Conservation (phyloP, 169 alveolate species). For the Babesia ovata region DNA sequence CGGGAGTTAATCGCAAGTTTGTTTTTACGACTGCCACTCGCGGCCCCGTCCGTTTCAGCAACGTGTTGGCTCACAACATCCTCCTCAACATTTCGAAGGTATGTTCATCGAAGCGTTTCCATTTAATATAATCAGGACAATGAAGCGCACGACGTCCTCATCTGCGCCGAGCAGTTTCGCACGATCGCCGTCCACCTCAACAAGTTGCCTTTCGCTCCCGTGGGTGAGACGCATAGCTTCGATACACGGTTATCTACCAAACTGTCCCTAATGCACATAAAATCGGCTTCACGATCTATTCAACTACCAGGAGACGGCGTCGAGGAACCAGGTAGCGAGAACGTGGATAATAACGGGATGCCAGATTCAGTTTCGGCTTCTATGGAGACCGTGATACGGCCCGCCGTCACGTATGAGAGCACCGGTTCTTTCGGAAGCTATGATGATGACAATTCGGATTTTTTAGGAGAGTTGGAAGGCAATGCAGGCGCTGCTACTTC, state of each 20-base stretch:
- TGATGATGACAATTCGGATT: neutral
- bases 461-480: neutral
- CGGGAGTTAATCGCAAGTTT: constrained; percentile 58
- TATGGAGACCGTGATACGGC: neutral
- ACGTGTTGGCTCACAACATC: constrained; percentile 63
- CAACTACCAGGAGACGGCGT: neutral
- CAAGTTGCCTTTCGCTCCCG: constrained; percentile 2
- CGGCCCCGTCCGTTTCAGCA: constrained; percentile 73
- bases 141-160: constrained; percentile 38
- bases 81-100: constrained; percentile 69
- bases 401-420: neutral
- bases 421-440: constrained; percentile 4
- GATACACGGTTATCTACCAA: too few relatives aligned
- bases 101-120: neutral
- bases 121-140: constrained; percentile 14
- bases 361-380: too few relatives aligned
- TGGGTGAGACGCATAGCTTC: too few relatives aligned
- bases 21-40: constrained; percentile 63
- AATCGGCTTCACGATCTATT: neutral
- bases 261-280: neutral
- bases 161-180: constrained; percentile 1
- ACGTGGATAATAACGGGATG: too few relatives aligned
- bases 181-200: constrained; percentile 11
- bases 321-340: neutral
- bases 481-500: neutral